Evolutionary conservation across 768 basidiomycete genomes (phyloP).

Genomic region (Clavulina sp.): DNA sequence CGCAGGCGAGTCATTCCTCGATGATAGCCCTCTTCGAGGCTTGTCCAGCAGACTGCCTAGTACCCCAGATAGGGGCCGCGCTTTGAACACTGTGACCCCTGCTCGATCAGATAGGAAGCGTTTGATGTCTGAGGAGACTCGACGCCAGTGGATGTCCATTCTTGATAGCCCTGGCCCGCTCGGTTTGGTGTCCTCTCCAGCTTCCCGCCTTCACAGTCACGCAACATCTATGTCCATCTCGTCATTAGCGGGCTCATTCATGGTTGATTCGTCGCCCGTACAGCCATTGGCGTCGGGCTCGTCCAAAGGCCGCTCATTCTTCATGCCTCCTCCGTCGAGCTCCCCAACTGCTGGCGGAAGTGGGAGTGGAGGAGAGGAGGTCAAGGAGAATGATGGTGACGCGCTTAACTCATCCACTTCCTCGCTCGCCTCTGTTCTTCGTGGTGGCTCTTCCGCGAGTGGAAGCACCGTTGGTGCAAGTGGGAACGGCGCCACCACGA

Average conservation of each 20-base stretch:
- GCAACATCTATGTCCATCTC: neutral
- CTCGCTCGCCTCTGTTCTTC: neutral
- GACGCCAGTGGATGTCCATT: neutral
- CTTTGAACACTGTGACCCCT: neutral
- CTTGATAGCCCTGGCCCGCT: slow-evolving; percentile 2
- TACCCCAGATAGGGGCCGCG: neutral
- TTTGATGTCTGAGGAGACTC: neutral
- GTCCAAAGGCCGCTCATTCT: neutral
- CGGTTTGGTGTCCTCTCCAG: neutral
- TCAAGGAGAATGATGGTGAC: neutral
- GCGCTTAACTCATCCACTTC: neutral
- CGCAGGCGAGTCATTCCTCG: neutral
- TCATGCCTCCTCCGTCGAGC: neutral
- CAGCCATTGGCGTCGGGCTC: neutral
- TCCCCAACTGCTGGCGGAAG: neutral
- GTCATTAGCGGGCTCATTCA: neutral
- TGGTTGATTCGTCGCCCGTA: neutral
- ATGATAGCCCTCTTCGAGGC: neutral
- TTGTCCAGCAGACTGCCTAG: neutral
- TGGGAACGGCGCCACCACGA: neutral
- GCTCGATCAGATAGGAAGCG: neutral
- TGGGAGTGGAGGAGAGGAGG: neutral
- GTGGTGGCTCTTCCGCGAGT: neutral
- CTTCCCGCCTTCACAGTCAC: no score
- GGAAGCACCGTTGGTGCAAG: no score